phyloP scores from a whole-genome alignment of 192 early-diverging fungal species.

The Pecoramyces ruminantium region DNA sequence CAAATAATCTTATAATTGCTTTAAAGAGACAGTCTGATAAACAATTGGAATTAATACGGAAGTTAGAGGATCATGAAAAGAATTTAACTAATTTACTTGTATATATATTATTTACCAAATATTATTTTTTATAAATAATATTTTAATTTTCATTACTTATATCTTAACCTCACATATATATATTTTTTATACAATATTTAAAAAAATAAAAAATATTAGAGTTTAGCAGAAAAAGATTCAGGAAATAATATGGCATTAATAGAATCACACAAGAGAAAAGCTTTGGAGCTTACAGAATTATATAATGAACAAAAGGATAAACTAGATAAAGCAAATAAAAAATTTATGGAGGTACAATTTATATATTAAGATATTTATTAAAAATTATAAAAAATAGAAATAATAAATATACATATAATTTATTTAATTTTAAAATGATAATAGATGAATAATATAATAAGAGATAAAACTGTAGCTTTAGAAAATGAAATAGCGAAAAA shows the following conservation, averaged over 20 bases:
- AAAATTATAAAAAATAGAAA: background rate
- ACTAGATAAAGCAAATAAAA: slow-evolving; percentile 26
- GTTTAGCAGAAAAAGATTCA: slow-evolving; percentile 45
- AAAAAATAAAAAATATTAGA: slow-evolving; percentile 21
- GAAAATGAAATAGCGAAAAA: slow-evolving; percentile 38
- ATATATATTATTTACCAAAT: slow-evolving; percentile 1
- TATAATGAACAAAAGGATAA: slow-evolving; percentile 43
- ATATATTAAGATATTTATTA: slow-evolving; percentile 2
- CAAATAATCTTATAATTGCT: slow-evolving; percentile 41
- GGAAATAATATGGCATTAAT: slow-evolving; percentile 20
- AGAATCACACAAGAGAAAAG: slow-evolving; percentile 25
- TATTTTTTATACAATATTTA: too few relatives aligned
- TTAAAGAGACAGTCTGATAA: slow-evolving; percentile 60
- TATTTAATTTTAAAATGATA: background rate
- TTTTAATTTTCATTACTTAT: too few relatives aligned
- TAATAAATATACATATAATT: background rate
- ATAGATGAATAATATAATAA: slow-evolving; percentile 33
- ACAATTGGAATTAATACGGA: slow-evolving; percentile 68
- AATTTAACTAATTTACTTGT: slow-evolving; percentile 48
- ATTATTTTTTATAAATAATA: too few relatives aligned
- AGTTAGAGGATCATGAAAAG: slow-evolving; percentile 65
- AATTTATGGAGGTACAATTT: slow-evolving; percentile 32
- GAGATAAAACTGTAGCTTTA: slow-evolving; percentile 40
- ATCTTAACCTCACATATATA: too few relatives aligned
- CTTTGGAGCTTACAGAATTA: slow-evolving; percentile 39